phyloP scores from a whole-genome alignment of 805 yeast species.

The Schwanniomyces occidentalis region DNA sequence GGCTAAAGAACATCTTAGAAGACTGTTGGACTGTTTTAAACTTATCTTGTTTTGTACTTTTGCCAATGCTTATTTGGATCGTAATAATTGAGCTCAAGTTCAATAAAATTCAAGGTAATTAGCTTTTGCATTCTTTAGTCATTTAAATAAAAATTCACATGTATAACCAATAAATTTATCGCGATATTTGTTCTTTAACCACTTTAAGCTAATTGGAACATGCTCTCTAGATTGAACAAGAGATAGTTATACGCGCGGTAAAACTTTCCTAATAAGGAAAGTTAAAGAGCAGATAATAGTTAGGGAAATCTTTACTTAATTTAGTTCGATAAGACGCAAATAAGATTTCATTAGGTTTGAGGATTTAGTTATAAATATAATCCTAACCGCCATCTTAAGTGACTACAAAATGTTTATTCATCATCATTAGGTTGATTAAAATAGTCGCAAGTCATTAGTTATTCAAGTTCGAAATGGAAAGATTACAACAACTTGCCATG shows the following conservation, averaged over 20 bases:
- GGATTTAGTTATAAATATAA: no score
- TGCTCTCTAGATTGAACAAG: no score
- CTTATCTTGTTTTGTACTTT: constrained; percentile 16
- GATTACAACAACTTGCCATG: constrained; percentile 61
- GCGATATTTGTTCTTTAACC: no score
- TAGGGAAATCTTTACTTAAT: constrained; percentile 8
- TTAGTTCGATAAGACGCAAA: constrained; percentile 10
- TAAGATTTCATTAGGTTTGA: no score
- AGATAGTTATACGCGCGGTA: constrained; percentile 1
- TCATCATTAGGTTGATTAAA: background rate
- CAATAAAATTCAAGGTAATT: background rate
- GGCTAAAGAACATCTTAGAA: constrained; percentile 11
- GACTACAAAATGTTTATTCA: background rate
- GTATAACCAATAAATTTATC: no score
- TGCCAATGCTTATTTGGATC: constrained; percentile 24
- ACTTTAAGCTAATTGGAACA: no score
- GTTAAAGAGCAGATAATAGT: constrained; percentile 1
- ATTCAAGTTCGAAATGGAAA: constrained; percentile 65
- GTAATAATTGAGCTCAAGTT: constrained; percentile 16
- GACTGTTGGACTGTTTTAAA: constrained; percentile 20
- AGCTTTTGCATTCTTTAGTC: no score
- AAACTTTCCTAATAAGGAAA: constrained; percentile 8
- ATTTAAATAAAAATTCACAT: no score
- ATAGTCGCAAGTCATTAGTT: background rate
- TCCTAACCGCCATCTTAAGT: background rate